These are phyloP conservation scores for Clarireedia hainanense DNA, from an alignment of 2,329 filamentous ascomycete species.

Conservation along the genomic window DNA sequence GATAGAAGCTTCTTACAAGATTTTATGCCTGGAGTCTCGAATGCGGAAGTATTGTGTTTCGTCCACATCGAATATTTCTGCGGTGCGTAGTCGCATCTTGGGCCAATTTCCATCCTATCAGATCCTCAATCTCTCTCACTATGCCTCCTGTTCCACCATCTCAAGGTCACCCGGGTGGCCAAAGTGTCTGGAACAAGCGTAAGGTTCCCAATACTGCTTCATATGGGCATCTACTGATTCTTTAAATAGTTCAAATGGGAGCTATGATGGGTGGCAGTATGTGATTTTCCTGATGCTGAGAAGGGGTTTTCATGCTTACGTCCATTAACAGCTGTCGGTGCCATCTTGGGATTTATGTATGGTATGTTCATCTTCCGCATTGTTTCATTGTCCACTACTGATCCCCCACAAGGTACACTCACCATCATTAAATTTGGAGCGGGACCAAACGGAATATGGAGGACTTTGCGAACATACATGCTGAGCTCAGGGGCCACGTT, in stretches of 20 bases:
- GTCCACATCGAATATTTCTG: no score
- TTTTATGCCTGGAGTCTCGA: no score
- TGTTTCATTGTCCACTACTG: neutral
- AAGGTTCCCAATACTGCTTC: neutral
- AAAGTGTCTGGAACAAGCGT: slow-evolving; percentile 8
- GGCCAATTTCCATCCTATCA: neutral
- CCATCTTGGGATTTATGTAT: slow-evolving; percentile 97
- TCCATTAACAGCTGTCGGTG: slow-evolving; percentile 67
- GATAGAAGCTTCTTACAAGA: no score
- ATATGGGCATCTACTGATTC: slow-evolving; percentile 27
- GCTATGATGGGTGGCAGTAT: slow-evolving; percentile 97
- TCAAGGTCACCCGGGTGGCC: slow-evolving; percentile 7
- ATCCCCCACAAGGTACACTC: slow-evolving; percentile 59
- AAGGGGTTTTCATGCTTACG: slow-evolving; percentile 1
- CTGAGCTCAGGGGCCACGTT: slow-evolving; percentile 89
- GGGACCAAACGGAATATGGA: slow-evolving; percentile 86
- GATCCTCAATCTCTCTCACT: neutral
- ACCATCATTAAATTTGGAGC: slow-evolving; percentile 95
- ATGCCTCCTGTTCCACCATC: slow-evolving; percentile 9
- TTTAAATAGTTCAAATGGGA: slow-evolving; percentile 84
- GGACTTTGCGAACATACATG: slow-evolving; percentile 96
- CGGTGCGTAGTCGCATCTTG: neutral
- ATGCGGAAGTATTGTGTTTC: no score
- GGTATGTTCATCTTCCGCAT: slow-evolving; percentile 45
- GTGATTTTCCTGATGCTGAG: slow-evolving; percentile 32